Percentiles rank a stretch among this genome's conserved stretches.
Evolutionary conservation across 352 stramenopile species (phyloP).

Genomic region (Globisporangium iwayamae): DNA sequence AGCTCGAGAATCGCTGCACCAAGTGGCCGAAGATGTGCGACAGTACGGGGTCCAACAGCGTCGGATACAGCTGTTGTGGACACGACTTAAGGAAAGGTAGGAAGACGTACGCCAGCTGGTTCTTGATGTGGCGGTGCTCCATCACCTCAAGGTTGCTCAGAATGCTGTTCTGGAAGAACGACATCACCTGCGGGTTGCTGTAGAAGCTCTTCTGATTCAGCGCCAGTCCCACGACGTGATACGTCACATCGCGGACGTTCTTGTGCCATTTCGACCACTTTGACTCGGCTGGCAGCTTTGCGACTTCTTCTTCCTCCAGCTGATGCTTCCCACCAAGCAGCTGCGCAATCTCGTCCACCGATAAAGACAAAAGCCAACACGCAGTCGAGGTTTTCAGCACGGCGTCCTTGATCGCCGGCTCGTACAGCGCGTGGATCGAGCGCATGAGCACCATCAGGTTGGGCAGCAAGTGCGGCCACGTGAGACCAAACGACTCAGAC

Average conservation of each 20-base stretch:
- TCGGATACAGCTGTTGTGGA: conserved; percentile 48
- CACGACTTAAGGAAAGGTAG: conserved; percentile 71
- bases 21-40: conserved; percentile 53
- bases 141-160: conserved; percentile 59
- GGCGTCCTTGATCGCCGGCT: conserved; percentile 43
- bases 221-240: conserved; percentile 71
- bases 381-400: conserved; percentile 53
- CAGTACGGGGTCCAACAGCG: conserved; percentile 63
- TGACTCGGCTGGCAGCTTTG: conserved; percentile 37
- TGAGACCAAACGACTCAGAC: conserved; percentile 38
- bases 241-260: conserved; percentile 74
- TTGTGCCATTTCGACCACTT: conserved; percentile 82
- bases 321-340: conserved; percentile 72
- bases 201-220: conserved; percentile 53
- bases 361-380: conserved; percentile 68
- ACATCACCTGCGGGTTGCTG: conserved; percentile 32
- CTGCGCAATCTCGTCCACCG: conserved; percentile 71
- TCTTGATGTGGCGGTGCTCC: conserved; percentile 77
- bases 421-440: conserved; percentile 58
- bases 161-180: conserved; percentile 57
- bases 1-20: conserved; percentile 38
- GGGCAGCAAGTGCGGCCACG: conserved; percentile 68
- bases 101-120: conserved; percentile 60
- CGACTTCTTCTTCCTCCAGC: conserved; percentile 63
- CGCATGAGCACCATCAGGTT: conserved; percentile 60